phyloP scores from a whole-genome alignment of 225 moss, liverwort and hornwort genomes.

The Physcomitrellopsis africana region DNA sequence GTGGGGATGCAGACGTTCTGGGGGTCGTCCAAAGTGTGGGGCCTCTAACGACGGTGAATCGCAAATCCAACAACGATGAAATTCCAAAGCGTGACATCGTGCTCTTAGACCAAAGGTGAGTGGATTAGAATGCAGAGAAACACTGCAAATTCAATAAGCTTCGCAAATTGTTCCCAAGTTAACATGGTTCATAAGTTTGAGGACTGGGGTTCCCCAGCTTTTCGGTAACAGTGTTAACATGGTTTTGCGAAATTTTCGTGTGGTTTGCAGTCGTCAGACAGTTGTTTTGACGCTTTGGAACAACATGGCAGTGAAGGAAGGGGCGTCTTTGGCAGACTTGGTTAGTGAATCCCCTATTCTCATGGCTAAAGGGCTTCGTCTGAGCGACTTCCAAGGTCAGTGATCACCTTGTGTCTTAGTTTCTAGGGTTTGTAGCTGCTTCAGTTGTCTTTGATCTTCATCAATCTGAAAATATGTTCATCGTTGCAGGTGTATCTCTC shows the following conservation, averaged over 20 bases:
- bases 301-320: conserved; percentile 61
- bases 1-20: conserved; percentile 61
- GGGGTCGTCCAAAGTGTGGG: conserved; percentile 77
- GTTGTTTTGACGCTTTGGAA: conserved; percentile 85
- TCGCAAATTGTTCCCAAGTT: too few relatives aligned
- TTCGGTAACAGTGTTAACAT: neutral
- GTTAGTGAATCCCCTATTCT: conserved; percentile 58
- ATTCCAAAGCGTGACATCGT: conserved; percentile 86
- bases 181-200: too few relatives aligned
- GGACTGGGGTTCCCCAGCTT: neutral
- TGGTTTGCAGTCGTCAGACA: conserved; percentile 68
- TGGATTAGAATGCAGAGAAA: neutral
- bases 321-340: conserved; percentile 51
- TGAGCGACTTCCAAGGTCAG: conserved; percentile 83
- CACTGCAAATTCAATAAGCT: too few relatives aligned
- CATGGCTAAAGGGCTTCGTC: conserved; percentile 58
- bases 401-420: neutral
- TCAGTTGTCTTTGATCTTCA: neutral
- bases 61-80: conserved; percentile 87
- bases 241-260: neutral
- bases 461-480: neutral
- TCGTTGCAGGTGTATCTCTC: conserved; percentile 69
- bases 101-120: conserved; percentile 66
- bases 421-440: fast-evolving
- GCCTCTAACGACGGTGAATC: conserved; percentile 48